Conservation (phyloP, 768 basidiomycete species). For the Hortiboletus campestris region DNA sequence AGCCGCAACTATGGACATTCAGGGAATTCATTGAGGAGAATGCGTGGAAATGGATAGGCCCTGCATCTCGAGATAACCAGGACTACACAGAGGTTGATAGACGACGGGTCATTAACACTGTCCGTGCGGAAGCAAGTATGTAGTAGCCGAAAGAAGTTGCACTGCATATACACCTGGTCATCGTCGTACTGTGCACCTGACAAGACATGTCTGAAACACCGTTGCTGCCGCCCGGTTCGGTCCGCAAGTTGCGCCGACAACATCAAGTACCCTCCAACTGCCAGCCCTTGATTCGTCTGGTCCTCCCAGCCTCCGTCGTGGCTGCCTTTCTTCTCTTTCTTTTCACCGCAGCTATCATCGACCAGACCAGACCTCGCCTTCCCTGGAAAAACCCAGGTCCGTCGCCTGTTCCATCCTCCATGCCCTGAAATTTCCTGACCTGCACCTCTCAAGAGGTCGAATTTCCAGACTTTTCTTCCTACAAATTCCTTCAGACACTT, state of each 20-base stretch:
- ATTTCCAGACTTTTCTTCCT: slow-evolving; percentile 57
- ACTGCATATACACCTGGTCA: background rate
- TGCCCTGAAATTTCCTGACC: background rate
- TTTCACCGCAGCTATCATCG: slow-evolving; percentile 35
- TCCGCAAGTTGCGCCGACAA: background rate
- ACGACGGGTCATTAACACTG: slow-evolving; percentile 28
- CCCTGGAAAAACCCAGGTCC: slow-evolving; percentile 16
- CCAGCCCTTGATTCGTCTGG: background rate
- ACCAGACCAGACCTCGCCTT: background rate
- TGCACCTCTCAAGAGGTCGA: background rate
- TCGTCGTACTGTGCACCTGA: background rate
- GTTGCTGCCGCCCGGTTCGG: background rate
- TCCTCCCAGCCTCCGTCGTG: slow-evolving; percentile 37
- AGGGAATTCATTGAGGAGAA: slow-evolving; percentile 75
- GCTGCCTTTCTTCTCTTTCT: slow-evolving; percentile 44
- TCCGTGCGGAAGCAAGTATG: slow-evolving; percentile 2
- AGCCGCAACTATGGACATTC: slow-evolving; percentile 73
- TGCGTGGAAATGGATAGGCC: slow-evolving; percentile 75
- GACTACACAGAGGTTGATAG: slow-evolving; percentile 57
- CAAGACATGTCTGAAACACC: slow-evolving; percentile 13
- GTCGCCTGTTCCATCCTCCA: background rate
- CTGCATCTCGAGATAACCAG: slow-evolving; percentile 30
- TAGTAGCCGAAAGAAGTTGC: too few relatives aligned
- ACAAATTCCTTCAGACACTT: slow-evolving; percentile 43
- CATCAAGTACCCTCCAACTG: background rate